Evolutionary conservation across 1,139 yeast genomes (phyloP), one percentile per base, ranked within the genome.

Genomic region (Diutina sp.): DNA sequence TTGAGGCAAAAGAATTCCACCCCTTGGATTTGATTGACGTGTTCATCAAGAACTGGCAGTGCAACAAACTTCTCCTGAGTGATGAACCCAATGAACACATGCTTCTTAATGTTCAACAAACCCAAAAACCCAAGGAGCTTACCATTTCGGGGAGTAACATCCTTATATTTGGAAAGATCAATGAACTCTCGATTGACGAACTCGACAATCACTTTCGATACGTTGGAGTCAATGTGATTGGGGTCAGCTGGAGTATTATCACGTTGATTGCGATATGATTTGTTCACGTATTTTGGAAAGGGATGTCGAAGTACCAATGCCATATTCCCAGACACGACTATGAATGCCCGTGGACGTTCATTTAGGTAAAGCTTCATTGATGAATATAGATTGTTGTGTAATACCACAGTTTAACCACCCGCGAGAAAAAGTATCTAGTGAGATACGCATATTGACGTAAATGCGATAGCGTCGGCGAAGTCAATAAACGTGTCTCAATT

Each of bases 1-100:
- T 80, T 82, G 55, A 87, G 70, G 62, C 90, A 85, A 60, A 77
- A 78, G 63, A 85, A 84, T 57, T 82, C 84, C 1, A 84, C 86
- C 18, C 78, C 82, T 25, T 78, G 71, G 7, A 87, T 78, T 55
- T 71, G 74, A 60, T 73, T 73, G 16, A 87, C 73, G 53, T 71
- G 72, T 58, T 85, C 87, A 5, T 76, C 71, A 0, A 82, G 70
- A 30, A 81, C 70, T 0, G 88, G 84, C 25, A 82, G 77, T 0
- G 88, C 93, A 14, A 83, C 82, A 47, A 77, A 77, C 38, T 71
- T 70, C n/a, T 80, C 75, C 25, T 76, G 73, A 3, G 86, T 79
- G 47, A 87, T 77, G 55, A 85, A 78, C 1, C 85, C 85, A 29
- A 85, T 66, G 62, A 76, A 85, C 7, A 82, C 72, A 55, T 76